phyloP scores from a whole-genome alignment of 2,329 filamentous ascomycete genomes.

The Colletotrichum simmondsii region DNA sequence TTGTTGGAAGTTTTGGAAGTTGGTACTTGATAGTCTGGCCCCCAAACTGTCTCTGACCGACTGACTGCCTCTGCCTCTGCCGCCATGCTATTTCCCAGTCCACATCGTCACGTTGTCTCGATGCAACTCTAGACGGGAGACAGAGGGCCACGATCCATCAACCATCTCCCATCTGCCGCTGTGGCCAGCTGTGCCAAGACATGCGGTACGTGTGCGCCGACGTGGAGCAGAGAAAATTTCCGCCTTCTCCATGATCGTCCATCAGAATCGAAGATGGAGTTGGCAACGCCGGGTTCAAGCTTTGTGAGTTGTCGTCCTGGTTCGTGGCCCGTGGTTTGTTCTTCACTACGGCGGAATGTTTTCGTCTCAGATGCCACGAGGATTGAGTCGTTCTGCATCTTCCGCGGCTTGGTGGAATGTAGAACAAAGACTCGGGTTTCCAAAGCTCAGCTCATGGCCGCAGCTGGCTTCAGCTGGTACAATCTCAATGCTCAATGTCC shows the following conservation, averaged over 20 bases:
- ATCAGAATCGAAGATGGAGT: conserved; percentile 7
- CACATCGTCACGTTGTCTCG: neutral
- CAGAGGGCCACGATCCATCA: conserved; percentile 9
- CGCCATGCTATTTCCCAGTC: neutral
- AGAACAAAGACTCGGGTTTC: neutral
- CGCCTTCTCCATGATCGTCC: conserved; percentile 24
- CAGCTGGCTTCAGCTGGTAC: neutral
- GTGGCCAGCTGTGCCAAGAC: neutral
- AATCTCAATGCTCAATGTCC: neutral
- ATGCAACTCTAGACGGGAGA: conserved; percentile 12
- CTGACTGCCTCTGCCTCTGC: neutral
- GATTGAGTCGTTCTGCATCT: neutral
- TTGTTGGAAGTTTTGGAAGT: neutral
- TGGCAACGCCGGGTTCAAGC: conserved; percentile 4
- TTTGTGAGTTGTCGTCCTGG: neutral
- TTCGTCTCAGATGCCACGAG: neutral
- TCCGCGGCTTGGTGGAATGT: neutral
- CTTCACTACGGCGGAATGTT: neutral
- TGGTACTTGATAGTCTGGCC: neutral
- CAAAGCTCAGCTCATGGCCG: neutral
- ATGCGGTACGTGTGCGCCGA: neutral
- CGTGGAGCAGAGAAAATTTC: conserved; percentile 16
- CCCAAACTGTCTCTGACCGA: neutral
- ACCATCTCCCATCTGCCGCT: neutral
- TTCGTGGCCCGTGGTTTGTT: neutral